Conservation (phyloP, 2,329 filamentous ascomycete genomes). For the Ciborinia camelliae region DNA sequence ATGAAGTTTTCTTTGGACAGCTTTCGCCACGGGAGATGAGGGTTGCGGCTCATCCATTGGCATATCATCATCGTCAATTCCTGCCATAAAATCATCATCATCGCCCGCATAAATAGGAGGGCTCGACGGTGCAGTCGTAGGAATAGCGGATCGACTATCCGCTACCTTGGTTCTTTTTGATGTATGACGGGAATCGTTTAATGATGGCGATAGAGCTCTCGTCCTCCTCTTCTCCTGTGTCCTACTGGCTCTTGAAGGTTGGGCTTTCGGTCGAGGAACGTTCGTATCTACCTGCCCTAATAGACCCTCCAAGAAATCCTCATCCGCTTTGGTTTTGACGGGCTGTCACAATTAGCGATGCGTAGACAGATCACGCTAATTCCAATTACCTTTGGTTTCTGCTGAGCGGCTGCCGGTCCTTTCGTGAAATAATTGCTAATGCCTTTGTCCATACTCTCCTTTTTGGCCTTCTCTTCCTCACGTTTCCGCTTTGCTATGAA, state of each 20-base stretch:
- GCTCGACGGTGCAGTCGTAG: slow-evolving; percentile 41
- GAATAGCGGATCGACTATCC: slow-evolving; percentile 41
- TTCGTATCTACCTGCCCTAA: slow-evolving; percentile 87
- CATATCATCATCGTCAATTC: slow-evolving; percentile 63
- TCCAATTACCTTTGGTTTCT: slow-evolving; percentile 74
- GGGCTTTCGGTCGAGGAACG: slow-evolving; percentile 58
- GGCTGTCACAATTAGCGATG: slow-evolving; percentile 47
- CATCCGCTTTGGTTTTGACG: slow-evolving; percentile 79
- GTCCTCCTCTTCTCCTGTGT: slow-evolving; percentile 74
- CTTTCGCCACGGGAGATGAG: slow-evolving; percentile 82
- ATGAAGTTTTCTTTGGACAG: slow-evolving; percentile 66
- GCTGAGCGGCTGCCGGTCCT: slow-evolving; percentile 60
- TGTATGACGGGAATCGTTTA: slow-evolving; percentile 47
- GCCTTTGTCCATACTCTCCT: slow-evolving; percentile 82
- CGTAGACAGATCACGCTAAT: slow-evolving; percentile 22
- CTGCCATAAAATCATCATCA: slow-evolving; percentile 54
- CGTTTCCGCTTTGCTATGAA: slow-evolving; percentile 74
- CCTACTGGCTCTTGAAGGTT: slow-evolving; percentile 62
- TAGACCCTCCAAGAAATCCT: slow-evolving; percentile 79
- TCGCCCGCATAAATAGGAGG: slow-evolving; percentile 49
- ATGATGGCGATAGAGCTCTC: slow-evolving; percentile 73
- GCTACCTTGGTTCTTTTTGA: slow-evolving; percentile 57
- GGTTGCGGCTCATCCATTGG: slow-evolving; percentile 82
- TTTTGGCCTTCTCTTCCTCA: slow-evolving; percentile 80
- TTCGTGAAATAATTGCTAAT: slow-evolving; percentile 95